Base-by-base conservation (phyloP, 2,329 filamentous ascomycete species). In the Botrytis cinerea region DNA sequence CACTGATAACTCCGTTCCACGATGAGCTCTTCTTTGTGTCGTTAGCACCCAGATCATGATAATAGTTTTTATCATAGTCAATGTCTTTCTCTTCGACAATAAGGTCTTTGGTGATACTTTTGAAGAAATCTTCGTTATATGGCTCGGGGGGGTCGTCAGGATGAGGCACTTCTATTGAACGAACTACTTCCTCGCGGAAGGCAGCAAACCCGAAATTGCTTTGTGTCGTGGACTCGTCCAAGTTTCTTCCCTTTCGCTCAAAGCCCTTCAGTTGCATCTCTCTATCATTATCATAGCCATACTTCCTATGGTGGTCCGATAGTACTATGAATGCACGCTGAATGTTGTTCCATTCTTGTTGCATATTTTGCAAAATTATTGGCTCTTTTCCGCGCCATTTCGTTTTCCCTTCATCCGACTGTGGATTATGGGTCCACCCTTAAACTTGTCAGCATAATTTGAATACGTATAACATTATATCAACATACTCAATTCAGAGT, bases 271-370 rank as follows among this genome's bases (percentile, higher is more conserved):
- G 2, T 16, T 54, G 25, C 25, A 9, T 16, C 25, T 25, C 25
- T 54, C 43, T 38, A 43, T 18, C 25, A 35, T 35, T 43, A 4
- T 20, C 35, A 6, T 48, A 40, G 22, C 16, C 35, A 22, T 4
- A 45, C 61, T 22, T 63, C 7, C 45, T 28, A 12, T 54, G 9
- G 20, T 22, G 14, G 12, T 63, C 16, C 16, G 25, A 63, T 20
- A 64, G 59, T 22, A 64, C n/a, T 0, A 25, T 10, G 35, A 48
- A 63, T 12, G 60, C 70, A 43, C 60, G 40, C 28, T 54, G 45
- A 22, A 71, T 64, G 1, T 32, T 28, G 40, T 25, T 71, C 70
- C 70, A 71, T 18, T 40, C 32, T 25, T 48, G 38, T n/a, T 48
- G 16, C 43, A 71, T 62, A 10, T 60, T 10, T 46, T 18, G 10